These are phyloP conservation scores for Claviceps paspali DNA, from an alignment of 2,329 filamentous ascomycete species.

Conservation along the genomic window DNA sequence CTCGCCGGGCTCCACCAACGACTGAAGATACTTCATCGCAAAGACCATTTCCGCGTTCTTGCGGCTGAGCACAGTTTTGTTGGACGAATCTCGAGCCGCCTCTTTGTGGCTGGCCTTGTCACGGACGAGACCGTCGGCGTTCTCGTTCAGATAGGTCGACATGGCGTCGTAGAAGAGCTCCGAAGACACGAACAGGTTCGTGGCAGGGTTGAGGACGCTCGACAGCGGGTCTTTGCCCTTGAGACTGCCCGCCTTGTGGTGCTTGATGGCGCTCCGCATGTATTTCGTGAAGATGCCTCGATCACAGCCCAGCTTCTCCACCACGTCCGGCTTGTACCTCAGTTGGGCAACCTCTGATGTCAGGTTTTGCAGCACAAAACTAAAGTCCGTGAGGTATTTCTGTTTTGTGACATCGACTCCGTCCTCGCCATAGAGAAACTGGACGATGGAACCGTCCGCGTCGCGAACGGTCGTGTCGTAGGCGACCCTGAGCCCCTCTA, in stretches of 20 bases:
- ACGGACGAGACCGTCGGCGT: slow-evolving; percentile 45
- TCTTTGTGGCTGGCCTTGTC: slow-evolving; percentile 24
- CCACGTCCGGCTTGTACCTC: slow-evolving; percentile 41
- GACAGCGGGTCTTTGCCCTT: slow-evolving; percentile 62
- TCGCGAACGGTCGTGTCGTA: slow-evolving; percentile 93
- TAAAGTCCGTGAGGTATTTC: slow-evolving; percentile 79
- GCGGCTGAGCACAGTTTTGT: slow-evolving; percentile 34
- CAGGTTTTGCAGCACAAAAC: slow-evolving; percentile 78
- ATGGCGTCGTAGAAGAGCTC: slow-evolving; percentile 67
- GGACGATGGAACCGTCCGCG: slow-evolving; percentile 80
- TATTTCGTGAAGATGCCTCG: slow-evolving; percentile 53
- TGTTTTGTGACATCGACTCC: slow-evolving; percentile 90
- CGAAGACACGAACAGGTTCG: slow-evolving; percentile 72
- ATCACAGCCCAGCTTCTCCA: slow-evolving; percentile 31
- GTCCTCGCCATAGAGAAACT: slow-evolving; percentile 95
- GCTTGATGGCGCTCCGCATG: slow-evolving; percentile 70
- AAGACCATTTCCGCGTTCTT: slow-evolving; percentile 74
- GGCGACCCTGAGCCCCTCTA: slow-evolving; percentile 84
- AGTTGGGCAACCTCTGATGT: slow-evolving; percentile 65
- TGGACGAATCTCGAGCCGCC: slow-evolving; percentile 5
- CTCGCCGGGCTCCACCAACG: slow-evolving; percentile 86
- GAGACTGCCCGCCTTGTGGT: slow-evolving; percentile 38
- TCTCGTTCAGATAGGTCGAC: slow-evolving; percentile 63
- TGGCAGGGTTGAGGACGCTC: slow-evolving; percentile 57
- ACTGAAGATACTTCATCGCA: slow-evolving; percentile 83